Conservation (phyloP, 495 filamentous ascomycete species). For the Aspergillus saccharolyticus region DNA sequence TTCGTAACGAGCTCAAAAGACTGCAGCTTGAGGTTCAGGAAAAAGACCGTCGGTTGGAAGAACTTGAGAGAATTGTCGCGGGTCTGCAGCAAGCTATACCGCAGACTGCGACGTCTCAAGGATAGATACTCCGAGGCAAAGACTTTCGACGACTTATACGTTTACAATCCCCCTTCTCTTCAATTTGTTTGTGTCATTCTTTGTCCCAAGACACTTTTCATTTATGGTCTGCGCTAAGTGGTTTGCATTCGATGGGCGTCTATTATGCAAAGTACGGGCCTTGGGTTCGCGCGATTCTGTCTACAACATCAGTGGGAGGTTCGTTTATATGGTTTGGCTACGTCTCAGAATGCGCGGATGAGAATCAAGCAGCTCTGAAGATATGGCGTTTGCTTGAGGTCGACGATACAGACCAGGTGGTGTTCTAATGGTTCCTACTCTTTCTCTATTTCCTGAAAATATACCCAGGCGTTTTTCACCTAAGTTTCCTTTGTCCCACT, state of each 20-base stretch:
- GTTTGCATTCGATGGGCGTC: conserved; percentile 27
- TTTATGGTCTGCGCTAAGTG: not conserved
- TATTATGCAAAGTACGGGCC: conserved; percentile 16
- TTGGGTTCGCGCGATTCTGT: conserved; percentile 15
- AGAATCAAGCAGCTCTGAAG: conserved; percentile 20
- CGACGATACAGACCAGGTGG: conserved; percentile 22
- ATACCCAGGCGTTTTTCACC: conserved; percentile 23
- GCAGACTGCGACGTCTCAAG: conserved; percentile 22
- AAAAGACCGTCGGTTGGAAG: conserved; percentile 43
- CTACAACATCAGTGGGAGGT: conserved; percentile 17
- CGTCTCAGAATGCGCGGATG: conserved; percentile 23
- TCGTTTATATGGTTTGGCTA: conserved; percentile 23
- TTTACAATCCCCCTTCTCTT: not conserved
- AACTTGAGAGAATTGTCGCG: conserved; percentile 42
- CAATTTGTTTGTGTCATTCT: not conserved
- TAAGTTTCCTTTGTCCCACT: conserved; percentile 4
- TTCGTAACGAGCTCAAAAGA: conserved; percentile 54
- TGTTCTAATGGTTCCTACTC: conserved; percentile 16
- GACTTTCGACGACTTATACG: not conserved
- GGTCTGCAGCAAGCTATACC: conserved; percentile 41
- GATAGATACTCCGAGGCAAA: conserved; percentile 7
- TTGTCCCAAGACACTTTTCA: conserved; percentile 1
- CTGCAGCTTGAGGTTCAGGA: conserved; percentile 52
- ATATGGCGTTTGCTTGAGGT: conserved; percentile 28
- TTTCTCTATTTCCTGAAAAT: conserved; percentile 20